A percentile compares a stretch with the other conserved stretches of the same genome.
Evolutionary conservation across 1,139 yeast genomes (phyloP).

Genomic region (Suhomyces maxii): DNA sequence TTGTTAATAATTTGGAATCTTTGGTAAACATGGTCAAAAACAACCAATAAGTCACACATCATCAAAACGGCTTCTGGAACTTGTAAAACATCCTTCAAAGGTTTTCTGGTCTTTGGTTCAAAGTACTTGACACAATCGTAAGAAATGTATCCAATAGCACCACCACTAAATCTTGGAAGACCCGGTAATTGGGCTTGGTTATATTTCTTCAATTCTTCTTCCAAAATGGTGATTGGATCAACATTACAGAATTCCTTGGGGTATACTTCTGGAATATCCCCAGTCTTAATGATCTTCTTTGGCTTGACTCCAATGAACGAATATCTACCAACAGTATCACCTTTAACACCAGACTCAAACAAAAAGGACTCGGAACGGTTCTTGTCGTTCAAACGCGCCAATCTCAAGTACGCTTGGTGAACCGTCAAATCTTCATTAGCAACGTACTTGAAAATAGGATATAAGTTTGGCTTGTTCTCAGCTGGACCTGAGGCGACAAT

Average conservation of each 20-base stretch:
- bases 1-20: slow-evolving; percentile 88
- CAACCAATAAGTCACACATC: slow-evolving; percentile 87
- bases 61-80: slow-evolving; percentile 91
- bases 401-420: slow-evolving; percentile 82
- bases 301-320: slow-evolving; percentile 90
- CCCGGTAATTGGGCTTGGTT: slow-evolving; percentile 78
- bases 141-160: slow-evolving; percentile 93
- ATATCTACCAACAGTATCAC: slow-evolving; percentile 85
- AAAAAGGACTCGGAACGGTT: slow-evolving; percentile 69
- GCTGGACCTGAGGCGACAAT: slow-evolving; percentile 43
- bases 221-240: slow-evolving; percentile 79
- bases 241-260: slow-evolving; percentile 44
- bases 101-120: slow-evolving; percentile 81
- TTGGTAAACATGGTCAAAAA: slow-evolving; percentile 91
- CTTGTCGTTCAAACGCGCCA: slow-evolving; percentile 69
- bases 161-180: slow-evolving; percentile 84
- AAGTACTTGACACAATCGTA: slow-evolving; percentile 96
- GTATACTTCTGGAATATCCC: slow-evolving; percentile 41
- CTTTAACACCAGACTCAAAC: slow-evolving; percentile 85
- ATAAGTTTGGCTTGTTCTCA: slow-evolving; percentile 52
- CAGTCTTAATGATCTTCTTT: slow-evolving; percentile 77
- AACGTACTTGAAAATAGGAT: slow-evolving; percentile 76
- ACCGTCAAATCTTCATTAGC: slow-evolving; percentile 81
- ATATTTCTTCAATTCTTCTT: slow-evolving; percentile 63
- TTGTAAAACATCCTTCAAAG: slow-evolving; percentile 71